A percentile compares a stretch with the other conserved stretches of the same genome.
Evolutionary conservation across 495 filamentous ascomycete species (phyloP).

Genomic region (Lasiosphaeria ovina): DNA sequence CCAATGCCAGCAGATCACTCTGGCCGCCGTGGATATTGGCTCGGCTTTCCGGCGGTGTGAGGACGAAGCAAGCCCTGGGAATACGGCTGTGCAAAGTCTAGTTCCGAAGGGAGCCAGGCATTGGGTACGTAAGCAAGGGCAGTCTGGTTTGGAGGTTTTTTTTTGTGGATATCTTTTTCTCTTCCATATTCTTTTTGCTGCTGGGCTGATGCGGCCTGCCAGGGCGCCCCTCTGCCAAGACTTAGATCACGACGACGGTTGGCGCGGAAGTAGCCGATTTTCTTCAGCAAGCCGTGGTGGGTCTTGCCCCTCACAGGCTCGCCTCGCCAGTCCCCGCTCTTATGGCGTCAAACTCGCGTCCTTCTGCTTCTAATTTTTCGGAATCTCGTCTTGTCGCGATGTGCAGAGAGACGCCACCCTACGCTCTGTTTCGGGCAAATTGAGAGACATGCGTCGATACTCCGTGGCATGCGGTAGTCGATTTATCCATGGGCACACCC

Average conservation of each 20-base stretch:
- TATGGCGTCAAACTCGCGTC: not conserved
- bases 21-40: no score
- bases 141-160: not conserved
- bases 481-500: not conserved
- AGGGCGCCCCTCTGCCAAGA: no score
- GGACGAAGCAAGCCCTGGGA: no score
- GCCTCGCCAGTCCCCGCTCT: not conserved
- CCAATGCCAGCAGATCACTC: no score
- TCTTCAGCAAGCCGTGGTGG: not conserved
- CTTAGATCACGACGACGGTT: not conserved
- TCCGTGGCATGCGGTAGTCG: no score
- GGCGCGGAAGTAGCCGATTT: not conserved
- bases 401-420: not conserved
- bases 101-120: no score
- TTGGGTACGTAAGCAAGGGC: no score
- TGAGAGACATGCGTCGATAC: not conserved
- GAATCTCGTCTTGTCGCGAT: not conserved
- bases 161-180: not conserved
- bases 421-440: not conserved
- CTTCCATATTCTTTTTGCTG: not conserved
- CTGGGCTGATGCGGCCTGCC: not conserved
- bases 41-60: no score
- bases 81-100: no score
- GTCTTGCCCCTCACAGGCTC: not conserved
- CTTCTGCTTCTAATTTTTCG: not conserved